These are phyloP conservation scores for Myxozyma mucilagina DNA, from an alignment of 805 yeast genomes.

Conservation along the genomic window DNA sequence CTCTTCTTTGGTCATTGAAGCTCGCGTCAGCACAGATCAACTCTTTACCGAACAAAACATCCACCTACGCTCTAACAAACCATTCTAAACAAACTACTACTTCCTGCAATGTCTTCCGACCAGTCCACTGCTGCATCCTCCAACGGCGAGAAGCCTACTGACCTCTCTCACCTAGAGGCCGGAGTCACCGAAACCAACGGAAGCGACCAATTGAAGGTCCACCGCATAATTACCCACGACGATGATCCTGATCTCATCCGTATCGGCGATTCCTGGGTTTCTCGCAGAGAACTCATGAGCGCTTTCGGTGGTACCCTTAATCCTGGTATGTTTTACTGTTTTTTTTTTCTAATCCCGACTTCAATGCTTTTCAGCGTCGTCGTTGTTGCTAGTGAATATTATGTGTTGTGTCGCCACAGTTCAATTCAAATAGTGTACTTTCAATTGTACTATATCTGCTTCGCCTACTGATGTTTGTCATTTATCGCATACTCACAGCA, in stretches of 20 bases:
- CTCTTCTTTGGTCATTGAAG: background rate
- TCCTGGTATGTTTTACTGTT: slow-evolving; percentile 50
- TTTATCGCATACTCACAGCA: too few relatives aligned
- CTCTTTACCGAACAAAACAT: background rate
- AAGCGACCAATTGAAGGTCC: background rate
- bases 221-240: slow-evolving; percentile 15
- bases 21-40: background rate
- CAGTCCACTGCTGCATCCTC: slow-evolving; percentile 7
- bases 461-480: too few relatives aligned
- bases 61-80: background rate
- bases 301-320: slow-evolving; percentile 74
- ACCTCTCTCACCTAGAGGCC: slow-evolving; percentile 15
- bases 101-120: background rate
- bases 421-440: too few relatives aligned
- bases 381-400: background rate
- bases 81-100: background rate
- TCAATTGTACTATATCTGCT: too few relatives aligned
- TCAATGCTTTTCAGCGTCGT: background rate
- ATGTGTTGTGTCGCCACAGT: too few relatives aligned
- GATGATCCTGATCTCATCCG: slow-evolving; percentile 59
- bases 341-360: background rate
- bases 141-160: slow-evolving; percentile 14
- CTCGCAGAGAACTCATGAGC: slow-evolving; percentile 46
- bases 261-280: slow-evolving; percentile 71
- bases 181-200: background rate